Base-by-base conservation (phyloP, 768 basidiomycete species). In the Termitomyces sp. region DNA sequence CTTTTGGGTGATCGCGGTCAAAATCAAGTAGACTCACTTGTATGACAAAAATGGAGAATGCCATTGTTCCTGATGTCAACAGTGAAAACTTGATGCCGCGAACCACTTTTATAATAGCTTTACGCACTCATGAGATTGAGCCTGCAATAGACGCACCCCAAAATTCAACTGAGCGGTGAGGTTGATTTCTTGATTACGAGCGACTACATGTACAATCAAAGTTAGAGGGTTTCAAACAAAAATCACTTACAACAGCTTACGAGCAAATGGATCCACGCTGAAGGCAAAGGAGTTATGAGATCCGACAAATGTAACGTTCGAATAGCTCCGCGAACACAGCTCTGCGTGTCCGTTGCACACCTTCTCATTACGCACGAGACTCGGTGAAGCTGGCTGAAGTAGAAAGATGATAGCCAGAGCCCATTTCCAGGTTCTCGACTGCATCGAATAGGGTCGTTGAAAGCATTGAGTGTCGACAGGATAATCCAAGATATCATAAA, bases 31-130 rank as follows among this genome's bases (percentile, higher is more conserved):
- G 22, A 30, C 52, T 33, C 64, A 84, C 77, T 82, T 5, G 85
- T 83, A 65, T 90, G 87, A 65, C 87, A 90, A 63, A 90, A 84
- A 62, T 82, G 82, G 3, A 88, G 70, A 1, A 71, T 74, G 6
- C 74, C 76, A 53, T 78, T 28, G 7, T 59, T 30, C 48, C 58
- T 62, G 10, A 43, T 26, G 26, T 26, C 26, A 36, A 51, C 10
- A 10, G 10, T 20, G 9, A 51, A 5, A 2, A 35, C 49, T 20
- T 2, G 1, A 33, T 32, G 1, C 5, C 22, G 3, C 20, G 9
- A 35, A 22, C 16, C 3, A 35, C n/a, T 35, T 16, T 10, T 5
- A 50, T 6, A 13, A 5, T 32, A 33, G 3, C 5, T 35, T 10
- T 16, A 52, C 13, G 18, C 6, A 61, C 60, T 59, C 54, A 18